phyloP scores from a whole-genome alignment of 192 early-diverging fungal genomes.

The Backusella luteola region DNA sequence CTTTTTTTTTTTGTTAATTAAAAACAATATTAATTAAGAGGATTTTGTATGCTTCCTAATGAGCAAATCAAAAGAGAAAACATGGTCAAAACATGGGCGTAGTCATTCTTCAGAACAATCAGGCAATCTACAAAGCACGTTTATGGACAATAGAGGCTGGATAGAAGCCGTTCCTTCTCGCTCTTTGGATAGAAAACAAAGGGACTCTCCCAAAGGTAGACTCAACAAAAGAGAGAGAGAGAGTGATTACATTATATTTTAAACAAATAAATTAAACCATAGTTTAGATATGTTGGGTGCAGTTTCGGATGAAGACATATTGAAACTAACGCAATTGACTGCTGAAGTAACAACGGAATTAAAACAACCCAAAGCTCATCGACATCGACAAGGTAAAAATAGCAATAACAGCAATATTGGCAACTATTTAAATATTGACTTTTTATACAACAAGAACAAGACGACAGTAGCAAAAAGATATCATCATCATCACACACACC shows the following conservation, averaged over 20 bases:
- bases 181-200: not conserved
- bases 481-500: not conserved
- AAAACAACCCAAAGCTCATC: not conserved
- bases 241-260: not conserved
- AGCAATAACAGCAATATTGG: not conserved
- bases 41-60: constrained; percentile 2
- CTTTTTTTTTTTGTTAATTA: not conserved
- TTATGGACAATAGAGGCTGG: not conserved
- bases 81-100: constrained; percentile 3
- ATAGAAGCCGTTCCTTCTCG: not conserved
- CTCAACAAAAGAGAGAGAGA: not conserved
- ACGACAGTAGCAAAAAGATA: not conserved
- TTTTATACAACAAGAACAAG: constrained; percentile 7
- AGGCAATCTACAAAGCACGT: not conserved
- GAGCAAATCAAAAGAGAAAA: not conserved
- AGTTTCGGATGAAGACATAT: constrained; percentile 30
- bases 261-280: constrained; percentile 6
- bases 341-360: not conserved
- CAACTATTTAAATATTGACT: not conserved
- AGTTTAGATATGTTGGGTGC: constrained; percentile 28
- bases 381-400: not conserved
- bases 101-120: constrained; percentile 1
- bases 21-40: not conserved
- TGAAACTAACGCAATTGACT: constrained; percentile 22
- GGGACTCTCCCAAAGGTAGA: not conserved